phyloP scores from a whole-genome alignment of 192 early-diverging fungal genomes.

The Powellomyces hirtus region DNA sequence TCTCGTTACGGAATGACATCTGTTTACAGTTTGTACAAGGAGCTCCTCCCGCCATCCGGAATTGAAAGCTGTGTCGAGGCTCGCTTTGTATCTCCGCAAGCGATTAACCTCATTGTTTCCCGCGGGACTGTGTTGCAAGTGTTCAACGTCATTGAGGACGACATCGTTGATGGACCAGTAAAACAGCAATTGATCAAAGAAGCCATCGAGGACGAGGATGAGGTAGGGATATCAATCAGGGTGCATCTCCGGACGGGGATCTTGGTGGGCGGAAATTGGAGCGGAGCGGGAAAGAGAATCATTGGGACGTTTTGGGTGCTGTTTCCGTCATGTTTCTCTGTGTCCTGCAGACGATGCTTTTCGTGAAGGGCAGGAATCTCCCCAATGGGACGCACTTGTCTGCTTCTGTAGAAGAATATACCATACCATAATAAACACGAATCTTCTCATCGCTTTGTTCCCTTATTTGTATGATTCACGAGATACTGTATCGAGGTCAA shows the following conservation, averaged over 20 bases:
- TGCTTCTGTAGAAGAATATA: no score
- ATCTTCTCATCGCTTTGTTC: no score
- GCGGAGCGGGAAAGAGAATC: background rate
- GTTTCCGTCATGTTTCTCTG: no score
- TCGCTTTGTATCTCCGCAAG: conserved; percentile 58
- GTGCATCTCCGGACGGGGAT: background rate
- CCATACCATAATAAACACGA: no score
- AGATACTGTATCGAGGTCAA: no score
- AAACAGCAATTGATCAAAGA: background rate
- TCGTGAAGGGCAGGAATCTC: no score
- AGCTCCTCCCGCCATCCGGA: conserved; percentile 41
- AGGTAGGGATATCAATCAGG: conserved; percentile 8
- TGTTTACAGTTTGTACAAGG: conserved; percentile 20
- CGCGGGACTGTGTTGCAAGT: conserved; percentile 65
- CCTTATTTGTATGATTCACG: no score
- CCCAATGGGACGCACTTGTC: no score
- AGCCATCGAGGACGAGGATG: background rate
- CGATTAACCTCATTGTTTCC: conserved; percentile 65
- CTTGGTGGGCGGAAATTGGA: background rate
- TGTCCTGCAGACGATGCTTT: no score
- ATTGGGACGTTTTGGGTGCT: background rate
- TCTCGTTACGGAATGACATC: no score
- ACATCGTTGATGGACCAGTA: conserved; percentile 8
- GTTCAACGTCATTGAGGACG: conserved; percentile 62
- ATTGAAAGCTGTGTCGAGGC: conserved; percentile 61